These are phyloP conservation scores for Tillandsia leiboldiana DNA, from an alignment of 176 grass and related monocot species.

Conservation along the genomic window DNA sequence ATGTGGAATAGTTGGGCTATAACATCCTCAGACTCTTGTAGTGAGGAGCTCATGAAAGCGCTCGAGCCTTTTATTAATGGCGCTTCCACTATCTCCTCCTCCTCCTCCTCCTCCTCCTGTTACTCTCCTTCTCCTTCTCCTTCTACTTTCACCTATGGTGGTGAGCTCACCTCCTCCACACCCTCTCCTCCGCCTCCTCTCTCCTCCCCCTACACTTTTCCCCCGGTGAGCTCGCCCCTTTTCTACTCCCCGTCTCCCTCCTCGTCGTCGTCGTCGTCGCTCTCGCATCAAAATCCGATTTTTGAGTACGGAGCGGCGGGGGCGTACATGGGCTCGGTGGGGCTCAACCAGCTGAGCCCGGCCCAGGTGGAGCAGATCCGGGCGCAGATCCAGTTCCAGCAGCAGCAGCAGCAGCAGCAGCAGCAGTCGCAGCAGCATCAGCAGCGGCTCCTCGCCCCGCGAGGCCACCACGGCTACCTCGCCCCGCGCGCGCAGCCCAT, in stretches of 20 bases:
- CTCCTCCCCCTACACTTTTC: conserved; percentile 27
- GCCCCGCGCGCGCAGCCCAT: conserved; percentile 38
- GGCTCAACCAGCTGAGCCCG: conserved; percentile 21
- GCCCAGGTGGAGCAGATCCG: conserved; percentile 44
- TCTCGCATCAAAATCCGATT: conserved; percentile 5
- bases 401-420: conserved; percentile 2
- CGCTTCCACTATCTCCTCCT: not conserved
- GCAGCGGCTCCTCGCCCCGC: not conserved
- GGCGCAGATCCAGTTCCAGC: conserved; percentile 34
- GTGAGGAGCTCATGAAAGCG: not conserved
- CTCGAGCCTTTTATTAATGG: not conserved
- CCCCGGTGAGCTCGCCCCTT: not conserved
- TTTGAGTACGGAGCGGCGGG: conserved; percentile 4
- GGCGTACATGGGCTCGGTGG: not conserved
- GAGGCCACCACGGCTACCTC: not conserved
- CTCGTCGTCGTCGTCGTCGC: not conserved
- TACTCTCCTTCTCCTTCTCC: not conserved
- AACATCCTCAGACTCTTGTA: not conserved
- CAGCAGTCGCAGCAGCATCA: too few species aligned
- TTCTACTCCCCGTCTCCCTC: conserved; percentile 5
- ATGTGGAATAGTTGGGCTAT: too few species aligned
- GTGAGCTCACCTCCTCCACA: not conserved
- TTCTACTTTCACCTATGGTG: not conserved
- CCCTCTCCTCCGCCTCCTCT: conserved; percentile 10
- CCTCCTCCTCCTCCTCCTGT: not conserved